Evolutionary conservation across 202 grass and related monocot species (phyloP).

Genomic region (Hordeum pubiflorum): DNA sequence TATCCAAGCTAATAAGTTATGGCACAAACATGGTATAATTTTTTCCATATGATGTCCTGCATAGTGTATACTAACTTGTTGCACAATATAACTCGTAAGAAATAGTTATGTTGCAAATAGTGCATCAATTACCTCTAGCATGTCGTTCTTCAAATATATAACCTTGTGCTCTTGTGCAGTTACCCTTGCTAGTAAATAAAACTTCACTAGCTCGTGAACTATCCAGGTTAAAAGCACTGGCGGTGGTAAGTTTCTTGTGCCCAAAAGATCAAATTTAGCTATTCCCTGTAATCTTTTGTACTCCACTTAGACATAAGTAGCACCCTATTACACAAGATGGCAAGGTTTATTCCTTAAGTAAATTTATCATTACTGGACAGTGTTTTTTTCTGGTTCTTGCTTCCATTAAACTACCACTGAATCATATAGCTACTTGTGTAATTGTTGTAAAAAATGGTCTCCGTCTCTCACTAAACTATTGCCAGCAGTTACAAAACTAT

Average conservation of each 20-base stretch:
- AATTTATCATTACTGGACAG: not conserved
- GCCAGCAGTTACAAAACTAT: not conserved
- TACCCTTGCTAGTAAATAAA: constrained; percentile 42
- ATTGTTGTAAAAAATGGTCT: not conserved
- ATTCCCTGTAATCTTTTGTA: not conserved
- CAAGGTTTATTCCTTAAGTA: not conserved
- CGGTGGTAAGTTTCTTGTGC: constrained; percentile 25
- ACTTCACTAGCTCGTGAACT: constrained; percentile 43
- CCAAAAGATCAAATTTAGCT: not conserved
- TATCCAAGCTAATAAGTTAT: not conserved
- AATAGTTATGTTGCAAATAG: not conserved
- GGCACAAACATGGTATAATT: not conserved
- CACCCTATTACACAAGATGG: not conserved
- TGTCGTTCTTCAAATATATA: not conserved
- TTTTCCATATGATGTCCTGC: not conserved
- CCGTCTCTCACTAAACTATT: not conserved
- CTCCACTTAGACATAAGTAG: not conserved
- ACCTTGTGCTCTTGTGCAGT: constrained; percentile 33
- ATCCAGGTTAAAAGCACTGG: constrained; percentile 35
- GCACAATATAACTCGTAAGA: not conserved
- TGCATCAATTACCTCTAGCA: not conserved
- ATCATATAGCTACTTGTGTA: not conserved
- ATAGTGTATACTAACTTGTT: not conserved
- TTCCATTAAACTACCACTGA: not conserved
- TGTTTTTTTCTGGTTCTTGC: not conserved